Conservation (phyloP, 306 rosid species). For the Pterocarpus santalinus region DNA sequence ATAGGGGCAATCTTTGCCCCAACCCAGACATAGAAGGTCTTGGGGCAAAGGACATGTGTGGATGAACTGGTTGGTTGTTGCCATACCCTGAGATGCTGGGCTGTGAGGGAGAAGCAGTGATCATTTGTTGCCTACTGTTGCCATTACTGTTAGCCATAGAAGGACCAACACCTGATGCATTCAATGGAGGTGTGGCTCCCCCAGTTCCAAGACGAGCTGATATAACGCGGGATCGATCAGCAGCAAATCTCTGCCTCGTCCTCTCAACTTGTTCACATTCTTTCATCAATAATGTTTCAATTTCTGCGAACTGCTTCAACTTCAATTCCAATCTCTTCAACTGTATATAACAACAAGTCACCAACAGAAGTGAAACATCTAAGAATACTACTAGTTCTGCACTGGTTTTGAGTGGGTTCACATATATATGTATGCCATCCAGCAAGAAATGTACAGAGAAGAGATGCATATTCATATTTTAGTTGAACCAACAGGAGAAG, state of each 20-base stretch:
- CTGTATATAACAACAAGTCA: slow-evolving; percentile 59
- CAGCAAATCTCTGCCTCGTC: slow-evolving; percentile 81
- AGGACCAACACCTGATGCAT: slow-evolving; percentile 70
- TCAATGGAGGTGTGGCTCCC: slow-evolving; percentile 63
- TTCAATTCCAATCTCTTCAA: slow-evolving; percentile 96
- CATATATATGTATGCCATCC: slow-evolving; percentile 19
- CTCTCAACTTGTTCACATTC: slow-evolving; percentile 97
- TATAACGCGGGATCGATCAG: slow-evolving; percentile 77
- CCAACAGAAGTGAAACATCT: slow-evolving; percentile 41
- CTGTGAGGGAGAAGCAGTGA: slow-evolving; percentile 84
- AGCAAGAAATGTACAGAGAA: slow-evolving; percentile 15
- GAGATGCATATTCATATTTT: slow-evolving; percentile 30
- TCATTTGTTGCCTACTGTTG: slow-evolving; percentile 78
- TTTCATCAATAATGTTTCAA: slow-evolving; percentile 94
- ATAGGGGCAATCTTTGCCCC: slow-evolving; percentile 88
- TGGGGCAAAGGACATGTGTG: slow-evolving; percentile 80
- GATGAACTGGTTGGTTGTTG: slow-evolving; percentile 81
- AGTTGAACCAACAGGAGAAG: slow-evolving; percentile 14
- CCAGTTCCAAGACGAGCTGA: slow-evolving; percentile 79
- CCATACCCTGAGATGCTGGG: slow-evolving; percentile 80
- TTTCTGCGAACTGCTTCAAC: slow-evolving; percentile 98
- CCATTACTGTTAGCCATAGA: slow-evolving; percentile 72
- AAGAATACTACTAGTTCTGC: slow-evolving; percentile 14
- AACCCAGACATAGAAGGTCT: slow-evolving; percentile 86
- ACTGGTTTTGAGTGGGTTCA: not conserved